Evolutionary conservation across 257 asterid species (phyloP).

Genomic region (Striga asiatica): DNA sequence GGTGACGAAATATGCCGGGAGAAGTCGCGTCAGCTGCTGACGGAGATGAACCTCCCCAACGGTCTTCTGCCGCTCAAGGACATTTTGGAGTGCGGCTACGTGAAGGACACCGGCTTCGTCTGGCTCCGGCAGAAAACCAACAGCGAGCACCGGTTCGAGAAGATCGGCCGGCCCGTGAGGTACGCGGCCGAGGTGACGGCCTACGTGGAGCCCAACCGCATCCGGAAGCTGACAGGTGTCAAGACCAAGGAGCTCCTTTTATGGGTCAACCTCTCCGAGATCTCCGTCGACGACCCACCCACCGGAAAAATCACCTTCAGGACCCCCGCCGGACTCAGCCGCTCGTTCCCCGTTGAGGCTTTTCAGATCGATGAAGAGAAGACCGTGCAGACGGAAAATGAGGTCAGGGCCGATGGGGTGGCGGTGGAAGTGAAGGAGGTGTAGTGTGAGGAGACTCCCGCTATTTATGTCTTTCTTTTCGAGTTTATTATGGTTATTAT

Average conservation of each 20-base stretch:
- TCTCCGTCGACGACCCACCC: constrained; percentile 35
- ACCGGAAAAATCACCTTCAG: constrained; percentile 48
- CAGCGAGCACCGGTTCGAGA: constrained; percentile 41
- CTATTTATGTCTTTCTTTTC: too few species aligned
- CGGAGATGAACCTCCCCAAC: constrained; percentile 40
- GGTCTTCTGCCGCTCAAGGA: constrained; percentile 57
- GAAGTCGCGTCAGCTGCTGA: constrained; percentile 37
- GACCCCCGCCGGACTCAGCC: constrained; percentile 45
- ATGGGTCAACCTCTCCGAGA: constrained; percentile 44
- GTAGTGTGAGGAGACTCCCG: too few species aligned
- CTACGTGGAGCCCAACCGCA: constrained; percentile 32
- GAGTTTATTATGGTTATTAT: too few species aligned
- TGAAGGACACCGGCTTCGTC: constrained; percentile 49
- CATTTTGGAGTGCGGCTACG: constrained; percentile 45
- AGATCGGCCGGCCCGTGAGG: constrained; percentile 31
- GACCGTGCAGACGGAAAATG: not conserved
- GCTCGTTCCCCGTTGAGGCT: constrained; percentile 43
- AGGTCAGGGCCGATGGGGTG: not conserved
- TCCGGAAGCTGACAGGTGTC: constrained; percentile 47
- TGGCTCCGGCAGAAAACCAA: constrained; percentile 57
- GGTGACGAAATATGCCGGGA: constrained; percentile 48
- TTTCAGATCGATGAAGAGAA: constrained; percentile 26
- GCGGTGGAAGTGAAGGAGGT: not conserved
- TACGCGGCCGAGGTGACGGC: constrained; percentile 61
- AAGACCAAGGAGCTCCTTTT: constrained; percentile 59